These are phyloP conservation scores for Corynespora cassiicola DNA, from an alignment of 2,329 filamentous ascomycete species.

Conservation along the genomic window DNA sequence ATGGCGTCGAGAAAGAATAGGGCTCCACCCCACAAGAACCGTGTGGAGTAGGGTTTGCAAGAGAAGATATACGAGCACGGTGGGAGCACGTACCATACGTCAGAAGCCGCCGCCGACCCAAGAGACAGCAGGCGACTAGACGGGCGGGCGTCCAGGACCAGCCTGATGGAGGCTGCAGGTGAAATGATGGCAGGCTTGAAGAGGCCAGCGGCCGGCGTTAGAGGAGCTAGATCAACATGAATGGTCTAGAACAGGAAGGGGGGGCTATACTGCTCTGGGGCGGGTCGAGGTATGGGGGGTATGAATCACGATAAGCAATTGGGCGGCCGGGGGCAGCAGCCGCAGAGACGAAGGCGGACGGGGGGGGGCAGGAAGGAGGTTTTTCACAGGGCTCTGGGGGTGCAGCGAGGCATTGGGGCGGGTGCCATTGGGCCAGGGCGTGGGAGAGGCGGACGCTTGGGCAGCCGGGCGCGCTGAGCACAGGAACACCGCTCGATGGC, in stretches of 20 bases:
- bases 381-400: conserved; percentile 35
- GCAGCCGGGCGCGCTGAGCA: conserved; percentile 29
- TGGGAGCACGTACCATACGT: conserved; percentile 43
- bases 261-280: conserved; percentile 23
- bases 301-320: conserved; percentile 33
- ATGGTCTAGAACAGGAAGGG: conserved; percentile 32
- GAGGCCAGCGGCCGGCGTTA: conserved; percentile 21
- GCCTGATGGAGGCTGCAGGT: conserved; percentile 34
- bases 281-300: conserved; percentile 25
- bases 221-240: conserved; percentile 23
- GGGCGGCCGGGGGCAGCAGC: conserved; percentile 34
- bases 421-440: conserved; percentile 27
- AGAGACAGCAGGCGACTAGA: conserved; percentile 33
- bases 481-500: conserved; percentile 22
- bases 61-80: conserved; percentile 27
- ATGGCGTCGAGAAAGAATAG: no score
- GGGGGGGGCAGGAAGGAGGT: conserved; percentile 24
- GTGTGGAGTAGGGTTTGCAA: conserved; percentile 35
- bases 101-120: conserved; percentile 26
- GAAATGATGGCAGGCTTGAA: conserved; percentile 33
- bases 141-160: conserved; percentile 24
- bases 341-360: conserved; percentile 32
- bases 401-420: conserved; percentile 30
- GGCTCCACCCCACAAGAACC: conserved; percentile 21
- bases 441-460: conserved; percentile 38